Conservation (phyloP, 805 yeast species). For the Debaryomyces tyrocola region DNA sequence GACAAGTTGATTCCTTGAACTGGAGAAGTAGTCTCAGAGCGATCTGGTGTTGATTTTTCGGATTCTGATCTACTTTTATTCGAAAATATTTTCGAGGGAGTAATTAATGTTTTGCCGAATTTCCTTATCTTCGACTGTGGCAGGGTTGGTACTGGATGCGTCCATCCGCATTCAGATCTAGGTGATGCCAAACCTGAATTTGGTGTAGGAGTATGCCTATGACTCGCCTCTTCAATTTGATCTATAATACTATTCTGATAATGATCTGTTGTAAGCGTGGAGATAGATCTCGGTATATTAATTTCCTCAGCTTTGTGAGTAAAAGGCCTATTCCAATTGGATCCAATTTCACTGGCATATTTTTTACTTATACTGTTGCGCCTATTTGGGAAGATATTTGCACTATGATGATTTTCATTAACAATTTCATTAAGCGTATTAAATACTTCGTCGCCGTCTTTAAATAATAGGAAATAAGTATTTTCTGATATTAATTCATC, state of each 20-base stretch:
- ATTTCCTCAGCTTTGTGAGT: no score
- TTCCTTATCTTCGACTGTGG: slow-evolving; percentile 13
- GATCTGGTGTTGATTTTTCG: neutral
- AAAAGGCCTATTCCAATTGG: no score
- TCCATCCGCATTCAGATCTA: neutral
- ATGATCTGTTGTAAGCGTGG: neutral
- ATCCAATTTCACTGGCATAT: no score
- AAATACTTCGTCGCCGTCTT: slow-evolving; percentile 44
- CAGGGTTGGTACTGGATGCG: neutral
- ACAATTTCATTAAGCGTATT: slow-evolving; percentile 27
- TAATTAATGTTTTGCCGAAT: slow-evolving; percentile 17
- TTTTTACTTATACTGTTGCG: no score
- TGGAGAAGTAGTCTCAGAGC: neutral
- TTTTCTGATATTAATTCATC: slow-evolving; percentile 60
- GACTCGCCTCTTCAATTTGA: neutral
- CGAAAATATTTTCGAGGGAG: slow-evolving; percentile 18
- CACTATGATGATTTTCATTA: neutral
- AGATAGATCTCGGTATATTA: neutral
- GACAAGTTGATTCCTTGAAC: slow-evolving; percentile 25
- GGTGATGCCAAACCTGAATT: neutral
- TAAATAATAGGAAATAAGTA: slow-evolving; percentile 67
- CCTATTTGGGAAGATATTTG: no score
- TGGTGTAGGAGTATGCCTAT: neutral
- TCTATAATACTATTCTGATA: neutral
- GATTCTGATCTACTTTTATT: slow-evolving; percentile 1